Evolutionary conservation across 148 eudicot genomes (phyloP).

Genomic region (Pouteria glomerata): DNA sequence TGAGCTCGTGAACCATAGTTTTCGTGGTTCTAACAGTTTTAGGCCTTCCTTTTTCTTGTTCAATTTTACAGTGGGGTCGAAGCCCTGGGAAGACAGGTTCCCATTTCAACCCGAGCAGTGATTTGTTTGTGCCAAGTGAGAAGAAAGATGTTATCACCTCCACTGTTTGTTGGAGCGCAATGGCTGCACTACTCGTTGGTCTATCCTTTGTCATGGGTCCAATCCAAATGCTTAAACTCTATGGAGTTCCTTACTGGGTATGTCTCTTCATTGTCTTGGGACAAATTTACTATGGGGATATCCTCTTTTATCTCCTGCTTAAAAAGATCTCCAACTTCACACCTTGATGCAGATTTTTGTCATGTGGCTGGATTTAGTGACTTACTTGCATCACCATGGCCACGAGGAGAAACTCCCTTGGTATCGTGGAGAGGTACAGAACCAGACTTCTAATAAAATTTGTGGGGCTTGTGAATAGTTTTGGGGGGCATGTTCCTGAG

Average conservation of each 20-base stretch:
- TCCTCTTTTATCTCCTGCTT: not conserved
- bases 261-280: not conserved
- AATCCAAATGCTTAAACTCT: conserved; percentile 37
- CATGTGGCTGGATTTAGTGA: conserved; percentile 37
- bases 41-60: not conserved
- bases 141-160: conserved; percentile 47
- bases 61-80: conserved; percentile 32
- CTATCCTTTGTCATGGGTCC: conserved; percentile 45
- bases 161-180: conserved; percentile 43
- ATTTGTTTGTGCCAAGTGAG: conserved; percentile 39
- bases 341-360: conserved; percentile 21
- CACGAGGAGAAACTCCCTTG: conserved; percentile 43
- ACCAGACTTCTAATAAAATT: not conserved
- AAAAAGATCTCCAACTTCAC: not conserved
- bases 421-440: conserved; percentile 41
- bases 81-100: conserved; percentile 58
- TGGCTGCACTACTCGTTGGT: conserved; percentile 38
- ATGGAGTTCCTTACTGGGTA: conserved; percentile 49
- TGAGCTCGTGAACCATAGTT: not conserved
- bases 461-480: no score
- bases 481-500: not conserved
- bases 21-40: not conserved
- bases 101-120: conserved; percentile 47
- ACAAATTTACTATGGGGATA: not conserved
- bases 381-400: conserved; percentile 49